Base-by-base conservation (phyloP, 768 basidiomycete genomes). In the Leucosporidium scottii region DNA sequence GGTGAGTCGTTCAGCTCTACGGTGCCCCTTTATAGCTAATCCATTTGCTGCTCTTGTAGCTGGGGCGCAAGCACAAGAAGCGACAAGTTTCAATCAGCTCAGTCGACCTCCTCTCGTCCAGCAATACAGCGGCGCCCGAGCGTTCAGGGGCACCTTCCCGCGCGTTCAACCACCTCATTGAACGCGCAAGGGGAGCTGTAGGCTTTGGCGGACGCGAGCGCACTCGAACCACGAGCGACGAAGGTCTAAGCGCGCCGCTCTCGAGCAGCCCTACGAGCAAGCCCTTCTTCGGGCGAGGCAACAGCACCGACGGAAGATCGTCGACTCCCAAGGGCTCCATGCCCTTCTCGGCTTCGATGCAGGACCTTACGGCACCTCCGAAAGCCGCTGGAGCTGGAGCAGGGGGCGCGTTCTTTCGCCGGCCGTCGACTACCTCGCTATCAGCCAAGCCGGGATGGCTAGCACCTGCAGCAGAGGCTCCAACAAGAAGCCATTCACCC, bases 31-130 rank as follows among this genome's bases (percentile, higher is more conserved):
- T 36, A 12, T 36, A 36, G 34, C 34, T 36, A 36, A 36, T 36
- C 34, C 5, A 36, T 6, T 36, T 36, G 34, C 12, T 12, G 6
- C 34, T 36, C 34, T 6, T 6, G 5, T 12, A 44, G 39, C 39
- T 44, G 39, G 10, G 39, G 15, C 8, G 39, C 39, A 44, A 44
- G 39, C 39, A 44, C 55, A 56, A 56, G 55, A 56, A 56, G 55
- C 27, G 55, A 18, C 28, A 30, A 23, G 55, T 17, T 12, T 56
- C 55, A 18, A 56, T 23, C 18, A 20, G 55, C 55, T 56, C 55
- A 7, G 55, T 56, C 55, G 55, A 56, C 55, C 55, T 56, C 55
- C 55, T 56, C 39, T 44, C 31, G 21, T 30, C 55, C 20, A 56
- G 31, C 31, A 31, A 15, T 17, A 1, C 55, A 18, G 18, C 55